Base-by-base conservation (phyloP, 306 rosid species). In the Lathyrus aphaca region DNA sequence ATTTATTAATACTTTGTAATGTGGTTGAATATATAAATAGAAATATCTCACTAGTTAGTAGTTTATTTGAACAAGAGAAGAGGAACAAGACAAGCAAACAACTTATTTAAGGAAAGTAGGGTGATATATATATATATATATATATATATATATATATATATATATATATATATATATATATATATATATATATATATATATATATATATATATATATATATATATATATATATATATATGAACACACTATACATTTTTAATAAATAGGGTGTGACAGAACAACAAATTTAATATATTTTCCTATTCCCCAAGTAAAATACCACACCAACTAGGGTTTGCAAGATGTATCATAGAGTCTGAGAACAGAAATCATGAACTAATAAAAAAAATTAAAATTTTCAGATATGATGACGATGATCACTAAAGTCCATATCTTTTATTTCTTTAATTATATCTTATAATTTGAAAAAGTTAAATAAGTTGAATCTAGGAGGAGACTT, bases 281-380 rank as follows among this genome's bases (percentile, higher is more conserved):
- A 66, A 23, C 19, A 70, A 43, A 58, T 79, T 81, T 75, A 76
- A 75, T 78, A 75, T 78, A 67, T 71, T 83, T 82, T 74, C 83
- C 68, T 43, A 57, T 71, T 74, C 80, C 79, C 87, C 80, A 74
- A 81, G 79, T 69, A 56, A 76, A 84, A 70, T 67, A 54, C 78
- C 39, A 32, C 50, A 37, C 64, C 76, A 74, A 72, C 80, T 74
- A 64, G 75, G 74, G 71, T 63, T 81, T 70, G 56, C 49, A 54
- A 79, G 45, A 64, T 78, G 77, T 67, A 81, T 82, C 68, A 58
- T 55, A 44, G 35, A 59, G 10, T 35, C 12, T 61, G 38, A 71
- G 56, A 71, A 68, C 68, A 63, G 78, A 71, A 68, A 73, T 19
- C 30, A 18, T 19, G 32, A 53, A 8, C 35, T 53, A 10, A 10